Percentiles rank a stretch among this genome's conserved stretches.
phyloP scores from a whole-genome alignment of 176 grass and related monocot species.

The Aegilops sharonensis region DNA sequence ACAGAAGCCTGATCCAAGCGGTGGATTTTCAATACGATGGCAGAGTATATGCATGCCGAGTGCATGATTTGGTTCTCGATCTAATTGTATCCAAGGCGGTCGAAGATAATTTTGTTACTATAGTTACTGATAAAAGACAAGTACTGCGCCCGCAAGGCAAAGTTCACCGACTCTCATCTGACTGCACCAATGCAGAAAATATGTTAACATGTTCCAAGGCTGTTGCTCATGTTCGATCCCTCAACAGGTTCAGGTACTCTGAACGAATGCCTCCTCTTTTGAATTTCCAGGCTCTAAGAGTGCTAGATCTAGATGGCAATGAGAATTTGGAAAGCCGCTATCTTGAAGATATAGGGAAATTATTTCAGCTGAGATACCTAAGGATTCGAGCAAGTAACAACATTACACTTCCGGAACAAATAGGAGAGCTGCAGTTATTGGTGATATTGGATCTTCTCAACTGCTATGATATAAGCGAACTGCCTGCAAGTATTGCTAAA shows the following conservation, averaged over 20 bases:
- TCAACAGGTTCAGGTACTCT: constrained; percentile 32
- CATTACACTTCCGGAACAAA: constrained; percentile 40
- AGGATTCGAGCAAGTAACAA: constrained; percentile 25
- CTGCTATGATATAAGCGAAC: constrained; percentile 4
- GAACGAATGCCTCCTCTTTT: constrained; percentile 33
- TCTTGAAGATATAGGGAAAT: constrained; percentile 36
- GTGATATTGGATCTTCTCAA: constrained; percentile 25
- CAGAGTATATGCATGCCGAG: constrained; percentile 15
- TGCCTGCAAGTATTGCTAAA: constrained; percentile 33
- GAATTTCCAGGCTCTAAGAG: constrained; percentile 7
- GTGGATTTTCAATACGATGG: constrained; percentile 22
- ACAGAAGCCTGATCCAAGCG: constrained; percentile 54
- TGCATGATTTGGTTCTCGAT: constrained; percentile 56
- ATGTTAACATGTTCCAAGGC: neutral
- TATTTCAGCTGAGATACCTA: constrained; percentile 37
- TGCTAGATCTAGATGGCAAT: constrained; percentile 48
- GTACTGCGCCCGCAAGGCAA: neutral
- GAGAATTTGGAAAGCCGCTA: constrained; percentile 31
- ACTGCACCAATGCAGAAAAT: neutral
- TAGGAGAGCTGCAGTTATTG: constrained; percentile 37
- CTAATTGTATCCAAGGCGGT: constrained; percentile 39
- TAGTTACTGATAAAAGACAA: constrained; percentile 14
- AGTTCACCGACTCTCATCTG: constrained; percentile 38
- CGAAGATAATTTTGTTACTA: constrained; percentile 37
- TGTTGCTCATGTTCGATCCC: constrained; percentile 43